Percentiles rank a stretch among this genome's conserved stretches.
These are phyloP conservation scores for Prunus persica DNA, from an alignment of 306 rosid genomes.

Conservation along the genomic window DNA sequence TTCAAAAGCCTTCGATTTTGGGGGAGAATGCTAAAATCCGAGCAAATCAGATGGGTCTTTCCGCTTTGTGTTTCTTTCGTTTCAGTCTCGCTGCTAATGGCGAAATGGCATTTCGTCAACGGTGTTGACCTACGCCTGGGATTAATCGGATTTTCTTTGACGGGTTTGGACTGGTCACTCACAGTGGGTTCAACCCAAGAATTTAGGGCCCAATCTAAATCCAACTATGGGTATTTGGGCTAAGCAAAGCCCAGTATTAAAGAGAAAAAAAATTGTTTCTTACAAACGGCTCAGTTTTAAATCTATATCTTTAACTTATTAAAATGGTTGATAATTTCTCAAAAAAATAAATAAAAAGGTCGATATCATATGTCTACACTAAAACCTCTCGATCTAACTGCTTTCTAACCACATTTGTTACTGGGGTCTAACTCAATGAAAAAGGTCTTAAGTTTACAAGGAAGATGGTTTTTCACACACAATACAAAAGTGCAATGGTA, in stretches of 20 bases:
- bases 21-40: neutral
- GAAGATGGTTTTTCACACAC: too few species aligned
- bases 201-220: neutral
- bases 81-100: neutral
- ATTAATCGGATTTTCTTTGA: neutral
- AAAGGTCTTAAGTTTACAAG: too few species aligned
- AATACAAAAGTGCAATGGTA: too few species aligned
- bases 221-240: neutral
- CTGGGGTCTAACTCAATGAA: too few species aligned
- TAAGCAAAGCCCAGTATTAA: neutral
- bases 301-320: too few species aligned
- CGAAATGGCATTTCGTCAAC: neutral
- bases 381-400: too few species aligned
- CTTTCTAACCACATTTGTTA: too few species aligned
- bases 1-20: neutral
- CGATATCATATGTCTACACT: too few species aligned
- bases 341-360: too few species aligned
- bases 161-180: neutral
- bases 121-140: neutral
- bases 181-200: neutral
- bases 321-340: too few species aligned
- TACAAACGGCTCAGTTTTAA: too few species aligned
- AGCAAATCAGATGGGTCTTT: neutral
- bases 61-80: neutral
- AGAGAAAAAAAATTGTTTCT: too few species aligned